Evolutionary conservation across 352 stramenopile genomes (phyloP).

Genomic region (Phytophthora sp.): DNA sequence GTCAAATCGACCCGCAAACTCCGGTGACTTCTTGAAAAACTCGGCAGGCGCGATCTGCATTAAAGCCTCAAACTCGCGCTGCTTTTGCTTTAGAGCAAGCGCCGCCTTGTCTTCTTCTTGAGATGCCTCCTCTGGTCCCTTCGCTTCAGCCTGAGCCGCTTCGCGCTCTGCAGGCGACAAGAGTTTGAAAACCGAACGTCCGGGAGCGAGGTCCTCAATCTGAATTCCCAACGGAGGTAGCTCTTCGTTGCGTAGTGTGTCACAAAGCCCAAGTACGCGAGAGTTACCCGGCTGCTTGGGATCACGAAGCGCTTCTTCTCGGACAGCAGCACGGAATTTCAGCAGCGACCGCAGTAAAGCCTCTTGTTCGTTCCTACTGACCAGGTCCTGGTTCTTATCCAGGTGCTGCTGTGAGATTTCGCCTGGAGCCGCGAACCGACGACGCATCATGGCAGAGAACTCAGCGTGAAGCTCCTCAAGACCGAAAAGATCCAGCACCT

Average conservation of each 20-base stretch:
- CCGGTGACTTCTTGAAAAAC: constrained; percentile 51
- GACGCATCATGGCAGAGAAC: constrained; percentile 49
- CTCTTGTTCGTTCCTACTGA: constrained; percentile 35
- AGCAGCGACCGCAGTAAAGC: constrained; percentile 56
- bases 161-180: constrained; percentile 47
- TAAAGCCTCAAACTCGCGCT: constrained; percentile 60
- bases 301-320: constrained; percentile 61
- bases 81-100: constrained; percentile 38
- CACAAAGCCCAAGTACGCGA: constrained; percentile 63
- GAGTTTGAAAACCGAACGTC: constrained; percentile 65
- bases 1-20: constrained; percentile 59
- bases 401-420: constrained; percentile 27
- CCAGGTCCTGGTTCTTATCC: background rate
- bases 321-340: constrained; percentile 66
- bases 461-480: constrained; percentile 57
- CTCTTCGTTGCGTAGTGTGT: constrained; percentile 62
- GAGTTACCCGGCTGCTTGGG: constrained; percentile 42
- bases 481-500: constrained; percentile 74
- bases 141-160: constrained; percentile 10
- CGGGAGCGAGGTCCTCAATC: constrained; percentile 71
- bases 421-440: constrained; percentile 22
- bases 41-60: constrained; percentile 71
- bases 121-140: background rate
- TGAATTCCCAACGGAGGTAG: constrained; percentile 64
- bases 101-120: constrained; percentile 13